phyloP scores from a whole-genome alignment of 345 rosid genomes.

The Boechera divaricarpa region DNA sequence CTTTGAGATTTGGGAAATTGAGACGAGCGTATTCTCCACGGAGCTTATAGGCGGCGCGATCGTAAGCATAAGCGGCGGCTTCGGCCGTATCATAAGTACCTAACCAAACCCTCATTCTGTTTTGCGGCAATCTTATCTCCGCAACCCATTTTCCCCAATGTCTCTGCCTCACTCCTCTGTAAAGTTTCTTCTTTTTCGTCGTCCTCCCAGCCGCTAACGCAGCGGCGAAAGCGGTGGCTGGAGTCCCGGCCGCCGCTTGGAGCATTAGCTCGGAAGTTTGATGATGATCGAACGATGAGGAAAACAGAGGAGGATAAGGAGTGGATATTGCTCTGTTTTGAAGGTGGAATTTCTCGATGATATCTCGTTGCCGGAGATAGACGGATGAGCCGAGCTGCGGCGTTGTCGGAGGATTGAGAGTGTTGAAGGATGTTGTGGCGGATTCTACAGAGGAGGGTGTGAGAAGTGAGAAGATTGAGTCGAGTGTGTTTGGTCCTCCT shows the following conservation, averaged over 20 bases:
- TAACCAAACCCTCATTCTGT: constrained; percentile 93
- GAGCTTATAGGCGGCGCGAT: constrained; percentile 96
- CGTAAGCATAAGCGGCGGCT: constrained; percentile 95
- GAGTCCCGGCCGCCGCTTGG: background rate
- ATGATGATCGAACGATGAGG: constrained; percentile 32
- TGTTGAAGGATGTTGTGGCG: constrained; percentile 24
- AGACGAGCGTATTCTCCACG: constrained; percentile 92
- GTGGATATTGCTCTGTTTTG: constrained; percentile 51
- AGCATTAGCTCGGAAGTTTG: constrained; percentile 22
- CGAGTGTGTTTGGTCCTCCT: constrained; percentile 79
- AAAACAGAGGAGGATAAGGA: constrained; percentile 46
- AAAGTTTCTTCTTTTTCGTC: constrained; percentile 69
- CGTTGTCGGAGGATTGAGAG: constrained; percentile 46
- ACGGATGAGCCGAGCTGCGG: constrained; percentile 78
- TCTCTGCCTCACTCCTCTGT: constrained; percentile 98
- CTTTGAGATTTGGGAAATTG: constrained; percentile 84
- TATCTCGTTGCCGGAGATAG: constrained; percentile 87
- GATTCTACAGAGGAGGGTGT: constrained; percentile 44
- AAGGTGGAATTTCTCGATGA: constrained; percentile 61
- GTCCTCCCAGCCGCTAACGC: constrained; percentile 40
- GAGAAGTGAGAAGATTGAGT: constrained; percentile 77
- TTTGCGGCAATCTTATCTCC: constrained; percentile 92
- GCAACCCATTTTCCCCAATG: constrained; percentile 99
- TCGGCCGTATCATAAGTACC: constrained; percentile 94
- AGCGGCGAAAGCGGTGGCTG: constrained; percentile 36